phyloP scores from a whole-genome alignment of 768 basidiomycete species.

The Suillus luteus region DNA sequence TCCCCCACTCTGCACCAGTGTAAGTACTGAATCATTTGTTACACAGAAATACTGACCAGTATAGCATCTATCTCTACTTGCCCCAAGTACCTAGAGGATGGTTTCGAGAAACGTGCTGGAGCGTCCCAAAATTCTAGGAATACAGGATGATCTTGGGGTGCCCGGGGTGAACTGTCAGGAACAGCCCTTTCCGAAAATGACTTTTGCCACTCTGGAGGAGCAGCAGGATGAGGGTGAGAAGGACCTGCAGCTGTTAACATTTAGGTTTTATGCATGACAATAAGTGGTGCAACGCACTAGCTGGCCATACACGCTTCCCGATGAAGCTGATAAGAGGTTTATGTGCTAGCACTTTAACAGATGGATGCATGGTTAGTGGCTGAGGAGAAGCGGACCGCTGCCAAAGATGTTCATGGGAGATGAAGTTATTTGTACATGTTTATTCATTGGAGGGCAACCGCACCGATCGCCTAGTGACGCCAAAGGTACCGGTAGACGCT shows the following conservation, averaged over 20 bases:
- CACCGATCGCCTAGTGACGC: constrained; percentile 3
- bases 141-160: constrained; percentile 17
- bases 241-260: constrained; percentile 38
- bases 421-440: constrained; percentile 19
- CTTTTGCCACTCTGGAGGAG: constrained; percentile 61
- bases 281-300: constrained; percentile 34
- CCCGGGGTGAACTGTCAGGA: constrained; percentile 10
- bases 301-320: constrained; percentile 57
- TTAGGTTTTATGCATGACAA: constrained; percentile 8
- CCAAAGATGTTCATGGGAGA: not conserved
- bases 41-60: constrained; percentile 43
- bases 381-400: constrained; percentile 6
- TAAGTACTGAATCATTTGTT: constrained; percentile 5
- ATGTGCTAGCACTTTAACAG: constrained; percentile 42
- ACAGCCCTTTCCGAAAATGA: constrained; percentile 45
- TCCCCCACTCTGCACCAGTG: constrained; percentile 58
- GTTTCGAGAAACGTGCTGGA: constrained; percentile 59
- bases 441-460: constrained; percentile 7
- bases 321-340: constrained; percentile 65
- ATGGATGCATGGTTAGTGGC: constrained; percentile 33
- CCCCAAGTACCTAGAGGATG: constrained; percentile 48
- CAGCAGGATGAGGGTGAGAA: constrained; percentile 62
- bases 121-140: constrained; percentile 68
- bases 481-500: not conserved
- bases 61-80: constrained; percentile 68